Conservation (phyloP, 768 basidiomycete species). For the Termitomyces sp. region DNA sequence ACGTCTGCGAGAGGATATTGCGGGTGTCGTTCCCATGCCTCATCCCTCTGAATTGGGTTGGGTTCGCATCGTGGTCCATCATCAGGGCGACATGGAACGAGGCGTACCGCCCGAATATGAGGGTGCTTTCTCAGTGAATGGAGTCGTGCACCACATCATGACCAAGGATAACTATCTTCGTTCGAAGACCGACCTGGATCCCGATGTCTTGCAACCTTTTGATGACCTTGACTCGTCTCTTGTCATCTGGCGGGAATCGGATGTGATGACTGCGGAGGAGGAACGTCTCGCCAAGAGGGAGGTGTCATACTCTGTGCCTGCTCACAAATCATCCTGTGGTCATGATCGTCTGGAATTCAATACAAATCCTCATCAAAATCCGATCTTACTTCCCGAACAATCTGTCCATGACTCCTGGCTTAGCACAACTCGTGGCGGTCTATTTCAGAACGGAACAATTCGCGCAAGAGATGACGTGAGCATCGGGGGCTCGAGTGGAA, state of each 20-base stretch:
- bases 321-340: conserved; percentile 44
- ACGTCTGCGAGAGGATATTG: conserved; percentile 63
- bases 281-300: conserved; percentile 30
- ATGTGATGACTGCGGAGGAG: conserved; percentile 55
- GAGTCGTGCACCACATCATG: conserved; percentile 66
- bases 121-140: conserved; percentile 70
- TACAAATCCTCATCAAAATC: conserved; percentile 49
- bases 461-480: conserved; percentile 55
- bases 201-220: conserved; percentile 35
- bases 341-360: conserved; percentile 75
- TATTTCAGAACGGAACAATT: conserved; percentile 30
- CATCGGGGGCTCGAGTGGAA: conserved; percentile 37
- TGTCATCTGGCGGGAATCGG: conserved; percentile 75
- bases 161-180: conserved; percentile 70
- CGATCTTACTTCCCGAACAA: conserved; percentile 36
- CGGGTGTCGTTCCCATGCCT: conserved; percentile 43
- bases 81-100: conserved; percentile 47
- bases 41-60: conserved; percentile 60
- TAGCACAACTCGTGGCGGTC: conserved; percentile 35
- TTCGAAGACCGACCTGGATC: conserved; percentile 54
- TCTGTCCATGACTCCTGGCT: conserved; percentile 30
- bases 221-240: conserved; percentile 47
- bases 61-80: conserved; percentile 74
- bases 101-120: conserved; percentile 61
- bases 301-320: conserved; percentile 21